Conservation (phyloP, 2,329 filamentous ascomycete genomes). For the Pseudocercospora pini-densiflorae region DNA sequence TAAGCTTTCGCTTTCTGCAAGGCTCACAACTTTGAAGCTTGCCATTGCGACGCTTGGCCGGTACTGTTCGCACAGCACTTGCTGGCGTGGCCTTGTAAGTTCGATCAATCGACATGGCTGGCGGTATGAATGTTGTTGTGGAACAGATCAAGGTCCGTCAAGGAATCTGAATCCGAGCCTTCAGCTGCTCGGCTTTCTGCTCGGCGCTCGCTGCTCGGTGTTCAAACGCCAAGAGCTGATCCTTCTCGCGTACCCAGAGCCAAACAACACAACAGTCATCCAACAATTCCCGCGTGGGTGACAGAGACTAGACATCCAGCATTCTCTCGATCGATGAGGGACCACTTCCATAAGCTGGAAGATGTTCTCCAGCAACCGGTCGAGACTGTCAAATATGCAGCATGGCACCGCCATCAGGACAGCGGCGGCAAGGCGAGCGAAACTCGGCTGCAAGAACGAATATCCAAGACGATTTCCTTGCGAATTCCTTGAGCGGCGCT, state of each 20-base stretch:
- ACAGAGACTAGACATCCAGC: too few species aligned
- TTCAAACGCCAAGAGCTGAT: background rate
- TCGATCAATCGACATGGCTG: constrained; percentile 1
- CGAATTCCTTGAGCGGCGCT: background rate
- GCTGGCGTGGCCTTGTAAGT: constrained; percentile 3
- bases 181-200: background rate
- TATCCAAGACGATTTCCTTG: too few species aligned
- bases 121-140: background rate
- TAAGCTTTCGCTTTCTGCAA: constrained; percentile 31
- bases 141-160: background rate
- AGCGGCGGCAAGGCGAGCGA: too few species aligned
- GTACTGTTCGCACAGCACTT: constrained; percentile 14
- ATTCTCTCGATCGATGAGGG: too few species aligned
- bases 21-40: constrained; percentile 33
- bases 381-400: too few species aligned
- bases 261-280: too few species aligned
- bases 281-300: too few species aligned
- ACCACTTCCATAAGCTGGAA: too few species aligned
- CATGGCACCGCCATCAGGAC: too few species aligned
- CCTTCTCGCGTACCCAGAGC: background rate
- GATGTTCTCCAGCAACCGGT: background rate
- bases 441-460: too few species aligned
- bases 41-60: constrained; percentile 32
- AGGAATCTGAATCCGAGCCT: background rate
- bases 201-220: background rate